Conservation (phyloP, 2,329 filamentous ascomycete species). For the Emmonsiellopsis sp. region DNA sequence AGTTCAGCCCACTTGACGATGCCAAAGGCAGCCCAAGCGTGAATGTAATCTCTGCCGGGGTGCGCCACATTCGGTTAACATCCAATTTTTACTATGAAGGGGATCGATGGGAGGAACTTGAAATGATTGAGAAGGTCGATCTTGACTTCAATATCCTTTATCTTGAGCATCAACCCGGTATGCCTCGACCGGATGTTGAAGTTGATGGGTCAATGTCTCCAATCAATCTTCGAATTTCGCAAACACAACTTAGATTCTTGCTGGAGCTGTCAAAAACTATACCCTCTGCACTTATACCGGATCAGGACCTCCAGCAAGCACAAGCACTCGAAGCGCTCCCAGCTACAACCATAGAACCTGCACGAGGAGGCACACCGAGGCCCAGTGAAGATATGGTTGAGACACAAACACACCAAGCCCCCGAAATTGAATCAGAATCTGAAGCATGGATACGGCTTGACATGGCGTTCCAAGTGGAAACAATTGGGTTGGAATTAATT, state of each 20-base stretch:
- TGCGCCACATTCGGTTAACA: conserved; percentile 83
- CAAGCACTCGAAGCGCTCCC: conserved; percentile 69
- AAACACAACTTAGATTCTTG: conserved; percentile 82
- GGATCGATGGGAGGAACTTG: conserved; percentile 69
- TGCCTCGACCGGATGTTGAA: conserved; percentile 80
- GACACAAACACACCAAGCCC: conserved; percentile 45
- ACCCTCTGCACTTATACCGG: conserved; percentile 74
- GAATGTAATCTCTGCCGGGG: conserved; percentile 84
- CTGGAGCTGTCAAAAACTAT: conserved; percentile 81
- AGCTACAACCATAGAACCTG: conserved; percentile 37
- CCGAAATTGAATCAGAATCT: conserved; percentile 60
- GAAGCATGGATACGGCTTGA: conserved; percentile 90
- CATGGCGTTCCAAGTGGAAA: conserved; percentile 79
- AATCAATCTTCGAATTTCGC: conserved; percentile 80
- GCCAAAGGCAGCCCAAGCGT: conserved; percentile 62
- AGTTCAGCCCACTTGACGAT: conserved; percentile 77
- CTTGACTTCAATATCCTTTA: conserved; percentile 88
- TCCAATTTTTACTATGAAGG: conserved; percentile 77
- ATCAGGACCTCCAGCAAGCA: conserved; percentile 60
- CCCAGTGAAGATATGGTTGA: conserved; percentile 13
- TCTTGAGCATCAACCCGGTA: conserved; percentile 69
- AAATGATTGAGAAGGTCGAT: conserved; percentile 96
- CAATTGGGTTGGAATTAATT: conserved; percentile 80
- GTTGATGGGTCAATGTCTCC: conserved; percentile 88
- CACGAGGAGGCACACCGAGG: conserved; percentile 15